phyloP scores from a whole-genome alignment of 2,329 filamentous ascomycete genomes.

The Aureobasidium sp. region DNA sequence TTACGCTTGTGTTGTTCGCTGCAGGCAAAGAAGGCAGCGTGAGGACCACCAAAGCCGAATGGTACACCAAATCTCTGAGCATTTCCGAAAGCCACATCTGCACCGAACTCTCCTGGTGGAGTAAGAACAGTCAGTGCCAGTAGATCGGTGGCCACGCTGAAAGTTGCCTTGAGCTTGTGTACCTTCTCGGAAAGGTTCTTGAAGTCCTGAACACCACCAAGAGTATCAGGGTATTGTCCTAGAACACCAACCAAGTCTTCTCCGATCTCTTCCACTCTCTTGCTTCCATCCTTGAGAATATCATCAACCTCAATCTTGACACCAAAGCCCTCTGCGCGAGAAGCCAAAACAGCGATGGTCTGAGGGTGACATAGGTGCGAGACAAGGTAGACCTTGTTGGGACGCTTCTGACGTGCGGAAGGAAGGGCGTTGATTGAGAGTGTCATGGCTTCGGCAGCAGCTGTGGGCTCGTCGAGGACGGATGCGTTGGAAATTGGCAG shows the following conservation, averaged over 20 bases:
- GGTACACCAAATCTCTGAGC: conserved; percentile 88
- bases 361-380: conserved; percentile 76
- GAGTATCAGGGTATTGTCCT: conserved; percentile 90
- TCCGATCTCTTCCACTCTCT: conserved; percentile 63
- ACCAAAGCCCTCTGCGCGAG: conserved; percentile 83
- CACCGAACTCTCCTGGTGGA: conserved; percentile 87
- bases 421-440: conserved; percentile 74
- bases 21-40: conserved; percentile 92
- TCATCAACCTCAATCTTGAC: conserved; percentile 70
- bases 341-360: conserved; percentile 73
- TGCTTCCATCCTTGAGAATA: conserved; percentile 54
- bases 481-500: conserved; percentile 86
- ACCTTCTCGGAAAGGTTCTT: conserved; percentile 63
- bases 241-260: conserved; percentile 80
- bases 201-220: conserved; percentile 71
- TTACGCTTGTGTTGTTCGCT: conserved; percentile 88
- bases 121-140: conserved; percentile 79
- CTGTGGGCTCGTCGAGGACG: conserved; percentile 82
- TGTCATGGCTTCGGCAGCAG: conserved; percentile 92
- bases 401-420: conserved; percentile 59
- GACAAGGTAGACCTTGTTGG: conserved; percentile 74
- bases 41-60: conserved; percentile 86
- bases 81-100: conserved; percentile 90
- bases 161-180: conserved; percentile 67
- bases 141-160: conserved; percentile 84